Conservation (phyloP, 2,329 filamentous ascomycete genomes). For the Aspergillus sp. region DNA sequence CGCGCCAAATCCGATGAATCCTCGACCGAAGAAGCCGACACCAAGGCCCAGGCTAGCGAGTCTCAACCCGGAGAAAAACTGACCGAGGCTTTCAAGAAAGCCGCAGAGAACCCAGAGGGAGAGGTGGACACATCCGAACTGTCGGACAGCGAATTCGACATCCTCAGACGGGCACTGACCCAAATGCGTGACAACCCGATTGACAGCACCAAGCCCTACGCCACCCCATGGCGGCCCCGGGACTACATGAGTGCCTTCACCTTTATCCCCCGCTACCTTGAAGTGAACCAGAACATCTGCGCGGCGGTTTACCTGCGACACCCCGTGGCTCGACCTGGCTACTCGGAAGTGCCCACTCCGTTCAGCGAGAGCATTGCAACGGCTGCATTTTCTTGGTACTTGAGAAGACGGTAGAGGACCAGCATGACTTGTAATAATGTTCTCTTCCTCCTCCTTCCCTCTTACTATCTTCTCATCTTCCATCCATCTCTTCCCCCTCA, state of each 20-base stretch:
- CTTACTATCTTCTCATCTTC: neutral
- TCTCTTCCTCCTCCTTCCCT: constrained; percentile 4
- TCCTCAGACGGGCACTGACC: constrained; percentile 53
- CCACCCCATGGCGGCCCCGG: constrained; percentile 83
- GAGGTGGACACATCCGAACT: constrained; percentile 42
- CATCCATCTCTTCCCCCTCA: constrained; percentile 12
- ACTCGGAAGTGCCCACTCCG: constrained; percentile 79
- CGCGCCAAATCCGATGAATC: constrained; percentile 11
- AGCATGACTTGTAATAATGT: constrained; percentile 5
- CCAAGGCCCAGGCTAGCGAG: constrained; percentile 10
- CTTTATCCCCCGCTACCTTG: constrained; percentile 90
- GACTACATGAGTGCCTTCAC: constrained; percentile 88
- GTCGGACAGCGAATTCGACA: constrained; percentile 43
- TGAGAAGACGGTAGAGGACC: constrained; percentile 65
- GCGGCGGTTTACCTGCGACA: constrained; percentile 92
- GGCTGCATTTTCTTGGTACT: constrained; percentile 90
- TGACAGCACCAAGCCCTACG: constrained; percentile 76
- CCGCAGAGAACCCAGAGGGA: constrained; percentile 22
- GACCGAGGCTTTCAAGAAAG: constrained; percentile 29
- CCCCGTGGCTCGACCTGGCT: constrained; percentile 78
- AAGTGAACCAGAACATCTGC: constrained; percentile 97
- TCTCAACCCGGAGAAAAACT: constrained; percentile 21
- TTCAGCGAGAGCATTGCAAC: constrained; percentile 68
- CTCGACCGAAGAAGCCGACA: constrained; percentile 5
- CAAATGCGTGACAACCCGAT: constrained; percentile 69